Base-by-base conservation (phyloP, 805 yeast species). In the Sugiyamaella chiloensis region DNA sequence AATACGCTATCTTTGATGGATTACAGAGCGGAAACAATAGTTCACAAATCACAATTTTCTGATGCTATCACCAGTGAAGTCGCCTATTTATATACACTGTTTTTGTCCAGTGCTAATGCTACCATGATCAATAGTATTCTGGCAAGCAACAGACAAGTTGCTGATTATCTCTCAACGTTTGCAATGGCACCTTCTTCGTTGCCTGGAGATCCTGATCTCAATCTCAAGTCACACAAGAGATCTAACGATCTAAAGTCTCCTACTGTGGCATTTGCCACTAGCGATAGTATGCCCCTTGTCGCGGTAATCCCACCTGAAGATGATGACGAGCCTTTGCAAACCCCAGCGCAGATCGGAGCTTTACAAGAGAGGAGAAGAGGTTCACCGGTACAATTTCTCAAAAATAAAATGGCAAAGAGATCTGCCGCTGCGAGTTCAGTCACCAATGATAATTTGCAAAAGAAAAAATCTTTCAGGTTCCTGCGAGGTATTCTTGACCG, bases 41-140 rank as follows among this genome's bases (percentile, higher is more conserved):
- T 74, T 8, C 51, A 58, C 11, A 52, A 63, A 19, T 44, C 56
- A 1, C 67, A 69, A 12, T 62, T 78, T 14, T 60, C 73, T 3
- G 56, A 56, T 1, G 57, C 63, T 17, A 52, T 79, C 23, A 61
- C 71, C 3, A 64, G 63, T 12, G 73, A 74, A 46, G 51, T 75
- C 3, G 62, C 73, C 8, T 63, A 64, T 24, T 44, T 72, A 27
- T 59, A 67, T 53, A 61, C 68, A 0, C 55, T 64, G 19, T 63
- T 60, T 24, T 48, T 69, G 32, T 63, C 73, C 7, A 59, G 70
- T 11, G 66, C 65, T 4, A 73, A 74, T 50, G 56, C 60, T 3
- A 49, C 42, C 2, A 52, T 67, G 44, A 54, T 60, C 1, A 57
- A 54, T 9, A 47, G 54, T 11, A 54, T 73, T 16, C 48, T 70